phyloP scores from a whole-genome alignment of 345 rosid species.

The Heritiera littoralis region DNA sequence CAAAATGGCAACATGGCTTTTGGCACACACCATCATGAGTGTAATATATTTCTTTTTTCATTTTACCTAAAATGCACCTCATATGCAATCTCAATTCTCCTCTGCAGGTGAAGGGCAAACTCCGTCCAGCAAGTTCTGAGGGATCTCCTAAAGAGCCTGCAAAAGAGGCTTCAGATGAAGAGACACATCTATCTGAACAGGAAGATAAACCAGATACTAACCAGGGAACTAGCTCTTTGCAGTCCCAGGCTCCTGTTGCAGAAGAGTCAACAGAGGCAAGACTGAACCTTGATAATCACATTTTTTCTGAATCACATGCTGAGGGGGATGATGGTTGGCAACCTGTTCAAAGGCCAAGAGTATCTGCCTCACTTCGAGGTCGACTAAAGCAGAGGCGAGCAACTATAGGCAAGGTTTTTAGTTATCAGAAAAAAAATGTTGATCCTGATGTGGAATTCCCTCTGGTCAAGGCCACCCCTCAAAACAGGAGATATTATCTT shows the following conservation, averaged over 20 bases:
- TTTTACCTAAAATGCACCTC: conserved; percentile 12
- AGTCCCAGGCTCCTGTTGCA: conserved; percentile 43
- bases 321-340: conserved; percentile 98
- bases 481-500: conserved; percentile 60
- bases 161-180: conserved; percentile 61
- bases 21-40: not conserved
- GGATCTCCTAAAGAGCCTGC: conserved; percentile 45
- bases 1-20: not conserved
- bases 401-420: conserved; percentile 66
- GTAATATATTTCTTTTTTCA: not conserved
- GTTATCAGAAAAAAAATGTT: conserved; percentile 66
- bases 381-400: conserved; percentile 85
- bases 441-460: conserved; percentile 58
- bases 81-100: conserved; percentile 17
- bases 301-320: conserved; percentile 46
- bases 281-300: conserved; percentile 35
- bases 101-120: conserved; percentile 66
- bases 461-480: conserved; percentile 51
- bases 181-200: conserved; percentile 39
- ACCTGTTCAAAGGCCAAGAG: conserved; percentile 87
- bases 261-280: conserved; percentile 49
- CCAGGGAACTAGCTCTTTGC: conserved; percentile 41
- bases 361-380: conserved; percentile 69
- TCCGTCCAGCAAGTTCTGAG: conserved; percentile 39
- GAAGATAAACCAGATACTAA: conserved; percentile 36